Conservation (phyloP, 305 asterid genomes). For the Withania somnifera region DNA sequence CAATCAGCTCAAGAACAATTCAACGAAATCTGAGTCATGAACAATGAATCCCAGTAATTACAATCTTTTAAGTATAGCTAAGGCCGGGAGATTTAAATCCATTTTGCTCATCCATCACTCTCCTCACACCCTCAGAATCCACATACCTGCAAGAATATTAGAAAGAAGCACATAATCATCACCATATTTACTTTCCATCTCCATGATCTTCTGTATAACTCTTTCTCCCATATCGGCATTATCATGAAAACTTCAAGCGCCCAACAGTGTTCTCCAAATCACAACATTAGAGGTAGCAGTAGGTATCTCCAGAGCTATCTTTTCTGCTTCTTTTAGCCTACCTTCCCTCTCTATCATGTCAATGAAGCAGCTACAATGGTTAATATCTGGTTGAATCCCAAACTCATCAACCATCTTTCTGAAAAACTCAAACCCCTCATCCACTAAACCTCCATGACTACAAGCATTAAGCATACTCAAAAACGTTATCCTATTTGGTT, state of each 20-base stretch:
- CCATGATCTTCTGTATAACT: constrained; percentile 42
- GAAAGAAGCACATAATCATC: constrained; percentile 81
- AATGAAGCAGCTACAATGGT: constrained; percentile 58
- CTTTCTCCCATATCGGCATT: constrained; percentile 64
- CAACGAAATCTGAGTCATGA: not conserved
- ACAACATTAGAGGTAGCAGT: constrained; percentile 32
- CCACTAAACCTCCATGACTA: constrained; percentile 74
- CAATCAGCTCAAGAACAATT: too few species aligned
- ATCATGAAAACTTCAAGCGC: constrained; percentile 71
- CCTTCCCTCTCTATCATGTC: constrained; percentile 87
- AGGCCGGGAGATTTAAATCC: constrained; percentile 50
- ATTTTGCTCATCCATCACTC: constrained; percentile 37
- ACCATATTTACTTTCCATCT: constrained; percentile 51
- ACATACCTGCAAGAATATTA: constrained; percentile 47
- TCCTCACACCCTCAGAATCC: constrained; percentile 69
- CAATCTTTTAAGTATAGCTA: constrained; percentile 19
- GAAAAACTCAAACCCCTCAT: constrained; percentile 53
- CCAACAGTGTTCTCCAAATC: constrained; percentile 82
- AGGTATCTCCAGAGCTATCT: constrained; percentile 42
- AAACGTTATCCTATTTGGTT: constrained; percentile 56
- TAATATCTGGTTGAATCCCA: constrained; percentile 38
- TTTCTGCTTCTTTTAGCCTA: constrained; percentile 78
- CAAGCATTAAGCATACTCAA: constrained; percentile 59
- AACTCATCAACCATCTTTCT: constrained; percentile 43
- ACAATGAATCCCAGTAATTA: not conserved